A percentile compares a stretch with the other conserved stretches of the same genome.
phyloP scores from a whole-genome alignment of 441 rosid species.

The Kokia cookei region DNA sequence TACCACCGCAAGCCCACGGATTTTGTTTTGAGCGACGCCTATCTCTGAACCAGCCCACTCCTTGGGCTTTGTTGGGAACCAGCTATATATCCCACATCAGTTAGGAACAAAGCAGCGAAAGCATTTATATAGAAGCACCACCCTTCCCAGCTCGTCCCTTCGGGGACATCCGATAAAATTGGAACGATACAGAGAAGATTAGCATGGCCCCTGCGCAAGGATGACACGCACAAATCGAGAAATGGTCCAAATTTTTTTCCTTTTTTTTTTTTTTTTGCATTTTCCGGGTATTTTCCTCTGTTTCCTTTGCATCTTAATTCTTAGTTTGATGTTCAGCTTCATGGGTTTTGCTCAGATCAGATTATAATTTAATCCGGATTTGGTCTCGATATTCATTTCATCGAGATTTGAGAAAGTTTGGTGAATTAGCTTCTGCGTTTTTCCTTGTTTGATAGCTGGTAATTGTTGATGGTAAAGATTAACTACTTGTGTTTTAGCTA shows the following conservation, averaged over 20 bases:
- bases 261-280: too few species aligned
- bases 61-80: background rate
- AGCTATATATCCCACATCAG: background rate
- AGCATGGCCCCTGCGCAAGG: constrained; percentile 22
- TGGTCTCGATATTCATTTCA: background rate
- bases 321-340: background rate
- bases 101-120: background rate
- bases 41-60: background rate
- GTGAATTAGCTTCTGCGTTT: background rate
- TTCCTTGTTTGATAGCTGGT: background rate
- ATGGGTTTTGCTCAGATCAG: background rate
- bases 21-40: background rate
- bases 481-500: background rate
- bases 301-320: background rate
- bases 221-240: constrained; percentile 42
- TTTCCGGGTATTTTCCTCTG: background rate
- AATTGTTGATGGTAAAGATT: background rate
- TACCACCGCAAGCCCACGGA: background rate
- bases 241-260: constrained; percentile 25
- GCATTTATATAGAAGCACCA: rapidly evolving
- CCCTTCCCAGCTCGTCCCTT: background rate
- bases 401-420: background rate
- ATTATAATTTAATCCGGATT: background rate
- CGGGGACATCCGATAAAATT: too few species aligned
- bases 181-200: too few species aligned